phyloP scores from a whole-genome alignment of 2,329 filamentous ascomycete genomes.

The Penicillium rolfsii region DNA sequence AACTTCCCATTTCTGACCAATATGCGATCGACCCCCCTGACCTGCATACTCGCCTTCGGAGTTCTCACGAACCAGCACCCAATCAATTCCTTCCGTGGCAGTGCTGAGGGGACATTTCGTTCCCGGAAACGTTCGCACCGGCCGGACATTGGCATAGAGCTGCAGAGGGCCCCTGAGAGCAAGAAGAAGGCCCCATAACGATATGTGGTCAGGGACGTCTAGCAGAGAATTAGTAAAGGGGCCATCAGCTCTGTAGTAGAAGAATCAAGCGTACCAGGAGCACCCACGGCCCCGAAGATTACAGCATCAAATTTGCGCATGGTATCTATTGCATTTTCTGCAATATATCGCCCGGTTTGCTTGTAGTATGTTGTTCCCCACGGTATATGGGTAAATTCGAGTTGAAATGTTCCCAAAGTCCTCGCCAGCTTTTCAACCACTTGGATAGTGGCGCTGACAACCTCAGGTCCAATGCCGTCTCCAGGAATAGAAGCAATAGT shows the following conservation, averaged over 20 bases:
- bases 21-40: constrained; percentile 57
- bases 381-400: constrained; percentile 55
- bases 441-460: constrained; percentile 60
- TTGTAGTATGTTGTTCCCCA: constrained; percentile 49
- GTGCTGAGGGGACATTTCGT: constrained; percentile 56
- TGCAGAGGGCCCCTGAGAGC: constrained; percentile 60
- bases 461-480: constrained; percentile 67
- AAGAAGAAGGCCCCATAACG: constrained; percentile 59
- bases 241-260: background rate
- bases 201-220: constrained; percentile 62
- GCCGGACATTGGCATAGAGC: constrained; percentile 61
- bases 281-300: constrained; percentile 64
- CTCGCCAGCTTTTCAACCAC: constrained; percentile 52
- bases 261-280: constrained; percentile 49
- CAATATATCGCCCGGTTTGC: constrained; percentile 58
- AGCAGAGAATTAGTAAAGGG: constrained; percentile 16
- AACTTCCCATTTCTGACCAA: constrained; percentile 55
- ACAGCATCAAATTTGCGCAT: constrained; percentile 58
- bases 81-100: constrained; percentile 56
- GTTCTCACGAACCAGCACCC: constrained; percentile 60
- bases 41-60: constrained; percentile 61
- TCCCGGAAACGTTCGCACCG: constrained; percentile 54
- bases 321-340: constrained; percentile 54
- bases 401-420: constrained; percentile 49
- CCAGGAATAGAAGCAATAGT: constrained; percentile 64